Percentiles rank a stretch among this genome's conserved stretches.
phyloP scores from a whole-genome alignment of 345 rosid genomes.

The Rhodamnia rubescens region DNA sequence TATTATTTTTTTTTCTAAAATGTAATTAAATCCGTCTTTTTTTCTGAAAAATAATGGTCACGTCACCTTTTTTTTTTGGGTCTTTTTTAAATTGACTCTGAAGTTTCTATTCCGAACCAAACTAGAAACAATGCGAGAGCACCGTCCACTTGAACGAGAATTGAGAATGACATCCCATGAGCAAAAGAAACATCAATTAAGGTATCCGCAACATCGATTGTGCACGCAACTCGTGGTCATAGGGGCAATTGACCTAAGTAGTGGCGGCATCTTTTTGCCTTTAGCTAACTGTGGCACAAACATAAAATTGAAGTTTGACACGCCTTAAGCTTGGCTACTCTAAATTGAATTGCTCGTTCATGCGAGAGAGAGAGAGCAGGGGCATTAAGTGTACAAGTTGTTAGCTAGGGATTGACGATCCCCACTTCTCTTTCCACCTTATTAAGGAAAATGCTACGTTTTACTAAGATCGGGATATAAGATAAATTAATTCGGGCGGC shows the following conservation, averaged over 20 bases:
- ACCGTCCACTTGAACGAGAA: background rate
- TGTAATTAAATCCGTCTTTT: background rate
- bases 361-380: too few species aligned
- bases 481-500: fast-evolving
- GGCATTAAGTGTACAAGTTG: background rate
- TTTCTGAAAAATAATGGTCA: background rate
- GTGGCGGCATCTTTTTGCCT: background rate
- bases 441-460: background rate
- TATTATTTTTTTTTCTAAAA: too few species aligned
- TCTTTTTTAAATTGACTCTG: background rate
- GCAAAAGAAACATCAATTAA: background rate
- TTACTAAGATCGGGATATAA: background rate
- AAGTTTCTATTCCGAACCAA: background rate
- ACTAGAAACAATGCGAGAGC: background rate
- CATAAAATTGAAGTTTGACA: fast-evolving
- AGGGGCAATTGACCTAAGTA: background rate
- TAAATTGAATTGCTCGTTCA: background rate
- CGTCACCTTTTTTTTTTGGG: background rate
- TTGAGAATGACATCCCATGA: background rate
- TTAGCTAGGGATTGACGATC: background rate
- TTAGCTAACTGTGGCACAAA: background rate
- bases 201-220: background rate
- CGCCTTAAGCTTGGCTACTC: background rate
- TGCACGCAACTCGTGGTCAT: background rate
- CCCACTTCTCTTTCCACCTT: too few species aligned